Percentiles rank a stretch among this genome's conserved stretches.
phyloP scores from a whole-genome alignment of 768 basidiomycete genomes.

The Brasilioporus rufonigricans region DNA sequence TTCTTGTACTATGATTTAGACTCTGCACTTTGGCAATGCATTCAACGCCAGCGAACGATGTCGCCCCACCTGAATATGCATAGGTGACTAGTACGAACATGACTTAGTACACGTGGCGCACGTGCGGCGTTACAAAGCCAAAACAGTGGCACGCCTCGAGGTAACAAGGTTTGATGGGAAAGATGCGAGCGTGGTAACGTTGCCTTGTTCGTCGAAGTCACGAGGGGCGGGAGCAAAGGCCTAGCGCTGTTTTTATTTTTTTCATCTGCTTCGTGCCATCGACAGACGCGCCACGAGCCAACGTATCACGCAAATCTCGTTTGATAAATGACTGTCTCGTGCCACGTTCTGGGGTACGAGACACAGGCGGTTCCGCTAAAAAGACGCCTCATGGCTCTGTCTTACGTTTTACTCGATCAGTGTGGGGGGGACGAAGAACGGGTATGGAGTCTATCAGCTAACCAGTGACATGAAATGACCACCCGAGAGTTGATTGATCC shows the following conservation, averaged over 20 bases:
- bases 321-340: background rate
- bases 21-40: background rate
- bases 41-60: conserved; percentile 21
- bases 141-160: conserved; percentile 24
- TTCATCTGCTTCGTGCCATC: background rate
- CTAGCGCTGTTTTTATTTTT: background rate
- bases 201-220: conserved; percentile 10
- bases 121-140: conserved; percentile 11
- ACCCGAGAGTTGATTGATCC: conserved; percentile 5
- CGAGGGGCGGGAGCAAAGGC: conserved; percentile 7
- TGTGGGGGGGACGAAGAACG: background rate
- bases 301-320: background rate
- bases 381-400: background rate
- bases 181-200: conserved; percentile 1
- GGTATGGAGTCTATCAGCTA: background rate
- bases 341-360: conserved; percentile 31
- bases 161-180: conserved; percentile 27
- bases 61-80: background rate
- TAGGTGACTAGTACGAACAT: background rate
- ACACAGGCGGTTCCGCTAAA: conserved; percentile 18
- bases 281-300: background rate
- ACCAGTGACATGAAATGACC: background rate
- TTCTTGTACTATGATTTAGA: background rate
- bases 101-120: conserved; percentile 15
- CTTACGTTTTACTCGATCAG: background rate